Conservation (phyloP, 768 basidiomycete genomes). For the Mycena amicta region DNA sequence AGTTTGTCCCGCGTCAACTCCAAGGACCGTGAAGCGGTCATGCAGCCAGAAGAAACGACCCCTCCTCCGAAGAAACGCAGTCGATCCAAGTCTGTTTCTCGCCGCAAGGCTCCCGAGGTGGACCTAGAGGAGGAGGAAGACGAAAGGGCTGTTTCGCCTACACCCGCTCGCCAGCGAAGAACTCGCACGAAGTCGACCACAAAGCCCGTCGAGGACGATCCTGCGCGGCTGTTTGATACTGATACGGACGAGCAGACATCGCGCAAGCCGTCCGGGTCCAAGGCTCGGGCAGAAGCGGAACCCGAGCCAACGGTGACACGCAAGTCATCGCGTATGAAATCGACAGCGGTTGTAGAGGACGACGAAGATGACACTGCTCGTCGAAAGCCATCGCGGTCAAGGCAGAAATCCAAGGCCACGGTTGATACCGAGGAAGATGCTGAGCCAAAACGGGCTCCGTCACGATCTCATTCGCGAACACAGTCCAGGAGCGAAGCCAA, state of each 20-base stretch:
- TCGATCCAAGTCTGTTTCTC: constrained; percentile 31
- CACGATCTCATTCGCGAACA: constrained; percentile 22
- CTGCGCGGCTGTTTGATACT: constrained; percentile 19
- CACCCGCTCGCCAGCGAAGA: constrained; percentile 19
- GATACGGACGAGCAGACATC: constrained; percentile 9
- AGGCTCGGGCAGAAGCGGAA: not conserved
- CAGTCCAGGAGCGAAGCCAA: constrained; percentile 16
- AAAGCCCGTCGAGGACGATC: constrained; percentile 7
- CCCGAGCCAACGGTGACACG: not conserved
- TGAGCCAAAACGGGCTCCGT: constrained; percentile 16
- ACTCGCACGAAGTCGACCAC: constrained; percentile 23
- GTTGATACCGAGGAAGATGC: constrained; percentile 6
- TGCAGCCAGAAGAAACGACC: constrained; percentile 24
- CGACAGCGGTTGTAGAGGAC: constrained; percentile 1
- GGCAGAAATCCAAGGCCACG: constrained; percentile 24
- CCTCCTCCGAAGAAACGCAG: constrained; percentile 27
- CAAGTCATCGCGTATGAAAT: constrained; percentile 1
- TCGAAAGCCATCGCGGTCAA: constrained; percentile 28
- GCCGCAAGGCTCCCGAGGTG: constrained; percentile 14
- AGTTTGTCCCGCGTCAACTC: constrained; percentile 16
- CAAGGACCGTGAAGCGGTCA: constrained; percentile 28
- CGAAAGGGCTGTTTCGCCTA: constrained; percentile 14
- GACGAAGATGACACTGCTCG: not conserved
- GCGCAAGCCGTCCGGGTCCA: constrained; percentile 2
- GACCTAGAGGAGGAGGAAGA: constrained; percentile 21